These are phyloP conservation scores for Grigorovia jiainica DNA, from an alignment of 805 yeast species.

Conservation along the genomic window DNA sequence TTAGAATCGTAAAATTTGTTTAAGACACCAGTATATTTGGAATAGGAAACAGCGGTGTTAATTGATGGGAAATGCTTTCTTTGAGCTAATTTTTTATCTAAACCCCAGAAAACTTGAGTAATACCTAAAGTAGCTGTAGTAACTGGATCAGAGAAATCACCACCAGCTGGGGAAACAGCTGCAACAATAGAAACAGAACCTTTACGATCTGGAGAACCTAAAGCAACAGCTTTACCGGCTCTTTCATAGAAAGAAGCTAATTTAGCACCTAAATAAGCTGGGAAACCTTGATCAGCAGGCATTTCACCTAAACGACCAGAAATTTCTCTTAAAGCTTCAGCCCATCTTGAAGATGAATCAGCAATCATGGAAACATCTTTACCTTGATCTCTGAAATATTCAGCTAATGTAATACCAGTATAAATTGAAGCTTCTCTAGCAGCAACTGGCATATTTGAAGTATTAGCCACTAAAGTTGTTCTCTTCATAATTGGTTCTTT, in stretches of 20 bases:
- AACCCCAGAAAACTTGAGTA: conserved; percentile 99
- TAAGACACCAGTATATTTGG: conserved; percentile 87
- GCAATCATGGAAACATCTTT: conserved; percentile 99
- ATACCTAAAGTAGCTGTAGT: conserved; percentile 97
- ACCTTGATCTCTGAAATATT: conserved; percentile 99
- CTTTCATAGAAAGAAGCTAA: conserved; percentile 98
- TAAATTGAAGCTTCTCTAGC: conserved; percentile 99
- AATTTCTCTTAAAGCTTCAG: conserved; percentile 98
- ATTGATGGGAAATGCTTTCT: conserved; percentile 99
- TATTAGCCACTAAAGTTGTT: conserved; percentile 95
- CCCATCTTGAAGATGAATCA: conserved; percentile 99
- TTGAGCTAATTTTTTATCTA: conserved; percentile 97
- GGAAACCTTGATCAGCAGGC: conserved; percentile 99
- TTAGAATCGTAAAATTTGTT: conserved; percentile 74
- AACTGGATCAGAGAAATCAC: conserved; percentile 99
- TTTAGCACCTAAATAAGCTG: conserved; percentile 98
- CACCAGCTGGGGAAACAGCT: conserved; percentile 99
- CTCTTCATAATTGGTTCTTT: conserved; percentile 99
- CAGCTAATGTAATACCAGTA: conserved; percentile 98
- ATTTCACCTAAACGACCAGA: conserved; percentile 99
- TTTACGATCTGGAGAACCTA: conserved; percentile 92
- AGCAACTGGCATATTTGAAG: conserved; percentile 99
- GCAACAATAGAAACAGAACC: conserved; percentile 99
- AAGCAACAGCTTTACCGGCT: conserved; percentile 93
- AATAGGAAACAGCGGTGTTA: conserved; percentile 91